These are phyloP conservation scores for Paecilomyces niveus DNA, from an alignment of 2,329 filamentous ascomycete species.

Conservation along the genomic window DNA sequence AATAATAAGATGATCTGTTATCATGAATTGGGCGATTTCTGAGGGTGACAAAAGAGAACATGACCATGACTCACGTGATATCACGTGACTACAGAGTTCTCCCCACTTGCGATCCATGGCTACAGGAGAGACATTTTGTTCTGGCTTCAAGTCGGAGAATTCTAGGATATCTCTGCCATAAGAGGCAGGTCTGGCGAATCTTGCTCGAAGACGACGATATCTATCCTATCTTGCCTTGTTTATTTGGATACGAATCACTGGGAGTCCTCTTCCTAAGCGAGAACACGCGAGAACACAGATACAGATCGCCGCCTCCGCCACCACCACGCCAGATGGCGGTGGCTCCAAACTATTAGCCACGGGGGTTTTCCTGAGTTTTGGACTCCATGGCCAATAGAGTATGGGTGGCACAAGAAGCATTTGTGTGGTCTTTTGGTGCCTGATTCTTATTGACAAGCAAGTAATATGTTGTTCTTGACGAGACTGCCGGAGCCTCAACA, in stretches of 20 bases:
- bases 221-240: not conserved
- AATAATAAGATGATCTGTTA: not conserved
- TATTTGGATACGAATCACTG: not conserved
- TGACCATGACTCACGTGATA: not conserved
- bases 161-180: not conserved
- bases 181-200: not conserved
- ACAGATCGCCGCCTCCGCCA: not conserved
- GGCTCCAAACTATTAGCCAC: too few species aligned
- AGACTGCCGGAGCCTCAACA: too few species aligned
- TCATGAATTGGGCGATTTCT: not conserved
- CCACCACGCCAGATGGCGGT: not conserved
- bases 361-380: too few species aligned
- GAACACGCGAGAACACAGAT: too few species aligned
- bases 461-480: too few species aligned
- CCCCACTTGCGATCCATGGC: not conserved
- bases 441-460: too few species aligned
- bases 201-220: not conserved
- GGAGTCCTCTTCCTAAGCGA: too few species aligned
- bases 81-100: not conserved
- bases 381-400: too few species aligned
- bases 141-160: not conserved
- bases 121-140: not conserved
- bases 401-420: too few species aligned
- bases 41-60: not conserved
- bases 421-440: too few species aligned